Base-by-base conservation (phyloP, 768 basidiomycete genomes). In the Sistotremastrum suecicum region DNA sequence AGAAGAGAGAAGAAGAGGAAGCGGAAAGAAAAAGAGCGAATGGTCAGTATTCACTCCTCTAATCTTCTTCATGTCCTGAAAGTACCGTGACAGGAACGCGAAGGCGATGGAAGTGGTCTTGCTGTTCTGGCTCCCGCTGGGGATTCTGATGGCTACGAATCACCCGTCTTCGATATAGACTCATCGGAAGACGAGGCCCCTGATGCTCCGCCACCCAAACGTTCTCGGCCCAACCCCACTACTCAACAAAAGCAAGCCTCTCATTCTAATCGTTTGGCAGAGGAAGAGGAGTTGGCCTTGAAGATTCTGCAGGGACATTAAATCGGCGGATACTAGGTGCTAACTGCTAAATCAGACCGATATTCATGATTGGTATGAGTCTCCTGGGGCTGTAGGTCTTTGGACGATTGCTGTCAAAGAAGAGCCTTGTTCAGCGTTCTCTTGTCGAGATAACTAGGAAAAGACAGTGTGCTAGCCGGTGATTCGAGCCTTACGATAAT, bases 1-100 rank as follows among this genome's bases (percentile, higher is more conserved):
- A 84, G 80, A 64, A 66, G 72, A 51, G 92, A 95, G 61, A 91
- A 86, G 72, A 95, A 94, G 68, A 67, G 86, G 51, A 94, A 91
- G 65, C 67, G 85, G 56, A 94, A 92, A 64, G 83, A 88, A 46
- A 70, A 74, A 35, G 83, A 87, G 56, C 67, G 62, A 45, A 69
- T 61, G 56, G 69, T 62, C 40, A 46, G 59, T 55, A 62, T 48
- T 35, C 66, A 61, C 45, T 53, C 57, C 47, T 34, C 33, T 50
- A 5, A 11, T 34, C 54, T 4, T n/a, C 35, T 12, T 1, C 30
- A 30, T 5, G 5, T 28, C 29, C 12, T 12, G 31, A 20, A 28
- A 37, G 9, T 11, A 9, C 10, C 5, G 33, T 34, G 47, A 8
- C 5, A 36, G 33, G 6, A 5, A 5, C 39, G 44, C 39, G 51